Conservation (phyloP, 306 rosid species). For the Cucumis hystrix region DNA sequence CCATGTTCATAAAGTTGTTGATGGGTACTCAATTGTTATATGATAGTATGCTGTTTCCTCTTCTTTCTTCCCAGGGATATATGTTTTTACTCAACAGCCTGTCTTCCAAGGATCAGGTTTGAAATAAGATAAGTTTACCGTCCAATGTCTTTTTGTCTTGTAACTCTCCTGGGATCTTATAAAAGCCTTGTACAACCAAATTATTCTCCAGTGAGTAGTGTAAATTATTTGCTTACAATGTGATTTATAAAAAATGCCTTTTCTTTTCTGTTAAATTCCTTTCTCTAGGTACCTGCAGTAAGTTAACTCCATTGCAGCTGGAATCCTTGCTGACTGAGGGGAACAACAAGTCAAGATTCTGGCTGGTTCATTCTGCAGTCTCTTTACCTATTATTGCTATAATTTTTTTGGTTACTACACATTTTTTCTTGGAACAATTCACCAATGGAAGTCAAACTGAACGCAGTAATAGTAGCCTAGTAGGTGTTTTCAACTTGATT, state of each 20-base stretch:
- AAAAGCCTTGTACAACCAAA: not conserved
- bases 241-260: constrained; percentile 4
- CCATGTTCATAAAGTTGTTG: not conserved
- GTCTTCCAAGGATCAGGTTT: constrained; percentile 60
- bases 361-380: constrained; percentile 57
- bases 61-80: constrained; percentile 42
- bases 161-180: not conserved
- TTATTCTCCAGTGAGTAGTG: not conserved
- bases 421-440: not conserved
- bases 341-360: constrained; percentile 51
- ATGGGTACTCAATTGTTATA: not conserved
- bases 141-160: not conserved
- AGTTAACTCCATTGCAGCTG: constrained; percentile 80
- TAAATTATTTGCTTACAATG: not conserved
- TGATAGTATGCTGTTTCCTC: constrained; percentile 3
- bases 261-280: constrained; percentile 4
- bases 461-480: not conserved
- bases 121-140: constrained; percentile 6
- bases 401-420: not conserved
- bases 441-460: not conserved
- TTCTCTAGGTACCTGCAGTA: constrained; percentile 42
- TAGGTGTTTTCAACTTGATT: not conserved
- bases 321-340: constrained; percentile 85
- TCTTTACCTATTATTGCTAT: not conserved
- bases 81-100: constrained; percentile 71